phyloP scores from a whole-genome alignment of 768 basidiomycete genomes.

The Rhodotorula paludigena region DNA sequence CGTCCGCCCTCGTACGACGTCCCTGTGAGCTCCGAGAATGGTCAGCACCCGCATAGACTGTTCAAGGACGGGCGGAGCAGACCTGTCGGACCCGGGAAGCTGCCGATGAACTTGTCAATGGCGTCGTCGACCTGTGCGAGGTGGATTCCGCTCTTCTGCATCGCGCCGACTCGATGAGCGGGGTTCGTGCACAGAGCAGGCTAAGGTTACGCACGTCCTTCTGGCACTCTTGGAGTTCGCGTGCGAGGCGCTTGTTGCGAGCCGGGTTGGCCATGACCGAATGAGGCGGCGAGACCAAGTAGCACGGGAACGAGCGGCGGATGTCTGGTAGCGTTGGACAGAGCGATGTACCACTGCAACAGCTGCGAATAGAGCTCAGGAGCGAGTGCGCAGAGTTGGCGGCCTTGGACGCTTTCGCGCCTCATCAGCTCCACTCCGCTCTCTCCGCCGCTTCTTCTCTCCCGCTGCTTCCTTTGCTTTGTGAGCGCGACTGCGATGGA shows the following conservation, averaged over 20 bases:
- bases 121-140: constrained; percentile 9
- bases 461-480: neutral
- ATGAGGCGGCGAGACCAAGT: neutral
- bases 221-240: constrained; percentile 20
- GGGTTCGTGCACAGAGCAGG: neutral
- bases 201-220: constrained; percentile 15
- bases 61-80: neutral
- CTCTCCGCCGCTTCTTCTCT: neutral
- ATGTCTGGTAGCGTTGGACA: too few relatives aligned
- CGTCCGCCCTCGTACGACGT: constrained; percentile 32
- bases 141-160: constrained; percentile 3
- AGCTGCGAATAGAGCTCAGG: too few relatives aligned
- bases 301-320: too few relatives aligned
- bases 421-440: too few relatives aligned
- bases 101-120: constrained; percentile 25
- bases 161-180: too few relatives aligned
- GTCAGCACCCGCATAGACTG: too few relatives aligned
- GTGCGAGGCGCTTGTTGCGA: constrained; percentile 15
- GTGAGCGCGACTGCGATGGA: neutral
- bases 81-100: constrained; percentile 25
- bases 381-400: too few relatives aligned
- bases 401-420: too few relatives aligned
- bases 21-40: neutral
- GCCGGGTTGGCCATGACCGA: constrained; percentile 4
- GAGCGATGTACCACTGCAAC: too few relatives aligned